phyloP scores from a whole-genome alignment of 306 rosid species.

The Fagus sylvatica region DNA sequence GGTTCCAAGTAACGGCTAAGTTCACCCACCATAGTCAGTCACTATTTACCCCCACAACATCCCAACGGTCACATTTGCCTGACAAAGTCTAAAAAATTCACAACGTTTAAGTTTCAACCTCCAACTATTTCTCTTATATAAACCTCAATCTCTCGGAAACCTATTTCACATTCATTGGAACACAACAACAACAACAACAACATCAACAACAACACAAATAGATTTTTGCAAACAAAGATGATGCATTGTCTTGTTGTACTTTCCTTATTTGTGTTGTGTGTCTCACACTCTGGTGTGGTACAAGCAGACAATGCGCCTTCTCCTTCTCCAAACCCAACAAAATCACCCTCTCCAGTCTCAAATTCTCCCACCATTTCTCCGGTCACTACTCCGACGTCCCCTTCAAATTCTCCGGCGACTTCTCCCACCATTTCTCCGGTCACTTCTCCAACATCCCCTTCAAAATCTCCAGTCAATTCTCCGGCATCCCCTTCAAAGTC shows the following conservation, averaged over 20 bases:
- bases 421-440: slow-evolving; percentile 42
- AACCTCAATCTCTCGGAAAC: slow-evolving; percentile 8
- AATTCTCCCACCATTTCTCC: slow-evolving; percentile 30
- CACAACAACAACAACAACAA: neutral
- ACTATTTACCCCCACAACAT: neutral
- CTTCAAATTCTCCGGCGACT: slow-evolving; percentile 50
- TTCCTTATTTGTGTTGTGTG: slow-evolving; percentile 27
- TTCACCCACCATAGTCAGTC: slow-evolving; percentile 45
- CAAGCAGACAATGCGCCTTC: slow-evolving; percentile 62
- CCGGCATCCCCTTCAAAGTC: slow-evolving; percentile 52
- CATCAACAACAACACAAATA: slow-evolving; percentile 1
- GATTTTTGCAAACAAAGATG: neutral
- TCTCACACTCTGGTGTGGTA: slow-evolving; percentile 17
- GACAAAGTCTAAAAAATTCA: neutral
- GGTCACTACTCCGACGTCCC: slow-evolving; percentile 16
- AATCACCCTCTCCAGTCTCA: no score
- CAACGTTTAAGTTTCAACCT: slow-evolving; percentile 4
- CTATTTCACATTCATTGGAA: neutral
- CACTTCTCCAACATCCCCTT: neutral
- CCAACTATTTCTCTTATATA: slow-evolving; percentile 25
- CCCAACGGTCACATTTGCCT: slow-evolving; percentile 62
- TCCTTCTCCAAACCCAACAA: slow-evolving; percentile 56
- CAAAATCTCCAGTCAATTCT: slow-evolving; percentile 6
- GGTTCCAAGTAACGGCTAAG: slow-evolving; percentile 55
- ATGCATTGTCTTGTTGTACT: slow-evolving; percentile 37